Evolutionary conservation across 2,329 filamentous ascomycete species (phyloP).

Genomic region (Stromatinia cepivora): DNA sequence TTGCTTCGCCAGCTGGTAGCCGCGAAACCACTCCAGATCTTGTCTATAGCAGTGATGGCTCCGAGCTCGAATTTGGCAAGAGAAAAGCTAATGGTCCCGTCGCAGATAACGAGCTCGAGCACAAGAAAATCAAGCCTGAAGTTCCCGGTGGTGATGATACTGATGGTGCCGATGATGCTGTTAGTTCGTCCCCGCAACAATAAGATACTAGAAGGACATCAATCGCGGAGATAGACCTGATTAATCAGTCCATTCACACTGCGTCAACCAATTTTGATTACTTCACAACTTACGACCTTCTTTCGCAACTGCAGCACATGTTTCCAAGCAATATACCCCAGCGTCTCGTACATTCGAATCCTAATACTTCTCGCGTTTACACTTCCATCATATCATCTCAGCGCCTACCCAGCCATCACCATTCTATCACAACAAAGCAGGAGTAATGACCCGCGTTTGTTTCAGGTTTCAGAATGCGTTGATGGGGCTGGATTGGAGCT

Average conservation of each 20-base stretch:
- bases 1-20: not conserved
- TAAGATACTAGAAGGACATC: not conserved
- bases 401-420: not conserved
- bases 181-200: not conserved
- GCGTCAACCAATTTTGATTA: not conserved
- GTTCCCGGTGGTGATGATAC: not conserved
- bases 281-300: not conserved
- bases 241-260: not conserved
- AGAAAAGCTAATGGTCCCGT: not conserved
- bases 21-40: not conserved
- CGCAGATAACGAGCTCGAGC: not conserved
- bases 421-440: not conserved
- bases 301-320: not conserved
- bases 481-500: not conserved
- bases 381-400: not conserved
- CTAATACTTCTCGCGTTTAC: not conserved
- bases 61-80: not conserved
- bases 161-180: not conserved
- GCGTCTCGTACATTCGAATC: not conserved
- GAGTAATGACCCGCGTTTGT: not conserved
- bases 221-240: not conserved
- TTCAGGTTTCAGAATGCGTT: not conserved
- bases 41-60: slow-evolving; percentile 1
- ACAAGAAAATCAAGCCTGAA: not conserved
- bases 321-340: slow-evolving; percentile 11